A percentile compares a stretch with the other conserved stretches of the same genome.
phyloP scores from a whole-genome alignment of 331 rosid species.

The Saraca asoca region DNA sequence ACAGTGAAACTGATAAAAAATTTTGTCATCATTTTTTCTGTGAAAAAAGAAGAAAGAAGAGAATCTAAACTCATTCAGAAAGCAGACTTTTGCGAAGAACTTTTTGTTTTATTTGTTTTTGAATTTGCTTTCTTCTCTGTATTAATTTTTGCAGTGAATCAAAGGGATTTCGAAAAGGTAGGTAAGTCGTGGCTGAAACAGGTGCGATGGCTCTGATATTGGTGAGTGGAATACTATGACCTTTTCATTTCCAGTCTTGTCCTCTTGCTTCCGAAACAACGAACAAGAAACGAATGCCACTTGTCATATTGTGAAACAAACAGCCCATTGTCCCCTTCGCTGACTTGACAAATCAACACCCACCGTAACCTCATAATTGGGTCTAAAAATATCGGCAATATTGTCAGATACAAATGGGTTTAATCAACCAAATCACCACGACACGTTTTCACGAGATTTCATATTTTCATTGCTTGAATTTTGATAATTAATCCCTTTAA shows the following conservation, averaged over 20 bases:
- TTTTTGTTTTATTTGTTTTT: too few species aligned
- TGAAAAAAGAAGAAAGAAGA: too few species aligned
- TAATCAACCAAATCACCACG: conserved; percentile 14
- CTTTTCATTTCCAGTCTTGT: background rate
- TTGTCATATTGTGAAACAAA: background rate
- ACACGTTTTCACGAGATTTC: too few species aligned
- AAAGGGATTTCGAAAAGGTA: background rate
- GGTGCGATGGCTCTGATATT: background rate
- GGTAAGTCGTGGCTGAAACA: background rate
- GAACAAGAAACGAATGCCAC: conserved; percentile 22
- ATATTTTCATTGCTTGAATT: background rate
- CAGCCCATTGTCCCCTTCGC: conserved; percentile 7
- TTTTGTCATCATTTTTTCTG: too few species aligned
- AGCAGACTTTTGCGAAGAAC: too few species aligned
- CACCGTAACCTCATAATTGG: background rate
- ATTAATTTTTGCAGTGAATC: background rate
- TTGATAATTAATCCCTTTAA: too few species aligned
- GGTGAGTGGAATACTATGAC: conserved; percentile 13
- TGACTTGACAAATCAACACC: conserved; percentile 19
- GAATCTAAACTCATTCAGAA: too few species aligned
- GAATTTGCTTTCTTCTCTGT: background rate
- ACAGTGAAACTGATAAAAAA: too few species aligned
- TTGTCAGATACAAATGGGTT: background rate
- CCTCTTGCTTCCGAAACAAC: conserved; percentile 34
- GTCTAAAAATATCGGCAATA: background rate